Conservation (phyloP, 2,329 filamentous ascomycete species). For the Madurella fahalii region DNA sequence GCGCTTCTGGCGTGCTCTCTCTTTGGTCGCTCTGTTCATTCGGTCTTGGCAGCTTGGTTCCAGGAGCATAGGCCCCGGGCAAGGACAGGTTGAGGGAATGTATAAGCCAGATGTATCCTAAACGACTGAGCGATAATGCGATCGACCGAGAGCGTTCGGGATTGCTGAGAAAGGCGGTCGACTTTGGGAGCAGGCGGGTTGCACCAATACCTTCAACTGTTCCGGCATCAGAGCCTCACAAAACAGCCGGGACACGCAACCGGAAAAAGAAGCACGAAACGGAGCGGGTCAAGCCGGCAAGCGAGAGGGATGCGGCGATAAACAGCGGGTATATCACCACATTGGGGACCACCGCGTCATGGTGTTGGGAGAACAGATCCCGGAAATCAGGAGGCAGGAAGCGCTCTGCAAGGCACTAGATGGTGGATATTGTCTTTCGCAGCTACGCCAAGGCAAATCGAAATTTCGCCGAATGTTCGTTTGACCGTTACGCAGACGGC, state of each 20-base stretch:
- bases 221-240: conserved; percentile 23
- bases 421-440: conserved; percentile 11
- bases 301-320: conserved; percentile 14
- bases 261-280: conserved; percentile 20
- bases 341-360: conserved; percentile 14
- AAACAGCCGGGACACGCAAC: conserved; percentile 18
- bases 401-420: conserved; percentile 14
- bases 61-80: neutral
- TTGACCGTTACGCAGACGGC: conserved; percentile 6
- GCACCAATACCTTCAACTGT: conserved; percentile 8
- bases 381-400: conserved; percentile 14
- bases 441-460: conserved; percentile 12
- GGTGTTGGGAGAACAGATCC: conserved; percentile 13
- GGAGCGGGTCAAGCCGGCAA: conserved; percentile 14
- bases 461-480: conserved; percentile 19
- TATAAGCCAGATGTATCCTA: neutral
- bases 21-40: neutral
- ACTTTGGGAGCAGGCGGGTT: neutral
- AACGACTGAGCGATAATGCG: neutral
- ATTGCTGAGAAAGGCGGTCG: neutral
- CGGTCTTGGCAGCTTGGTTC: neutral
- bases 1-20: neutral
- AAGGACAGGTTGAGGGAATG: neutral
- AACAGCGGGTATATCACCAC: conserved; percentile 18
- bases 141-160: neutral